phyloP scores from a whole-genome alignment of 129 eudicot genomes.

The Glebionis coronaria region DNA sequence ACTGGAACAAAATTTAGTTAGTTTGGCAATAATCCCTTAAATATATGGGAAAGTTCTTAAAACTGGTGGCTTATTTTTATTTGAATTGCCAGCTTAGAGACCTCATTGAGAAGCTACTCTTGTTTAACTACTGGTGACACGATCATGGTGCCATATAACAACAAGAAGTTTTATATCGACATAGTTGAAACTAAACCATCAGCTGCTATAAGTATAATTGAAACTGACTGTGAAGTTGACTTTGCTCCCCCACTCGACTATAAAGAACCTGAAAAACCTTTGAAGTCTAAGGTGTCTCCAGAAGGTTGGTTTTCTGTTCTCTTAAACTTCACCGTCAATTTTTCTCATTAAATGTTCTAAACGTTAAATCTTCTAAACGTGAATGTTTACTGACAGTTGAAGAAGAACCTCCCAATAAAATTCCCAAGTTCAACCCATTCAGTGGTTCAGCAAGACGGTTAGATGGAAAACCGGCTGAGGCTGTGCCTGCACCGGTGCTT shows the following conservation, averaged over 20 bases:
- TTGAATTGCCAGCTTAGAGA: conserved; percentile 59
- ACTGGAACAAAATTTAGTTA: no score
- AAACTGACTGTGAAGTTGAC: conserved; percentile 85
- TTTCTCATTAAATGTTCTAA: conserved; percentile 5
- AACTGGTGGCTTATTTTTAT: background rate
- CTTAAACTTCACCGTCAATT: background rate
- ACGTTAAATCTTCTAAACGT: background rate
- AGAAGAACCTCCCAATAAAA: conserved; percentile 53
- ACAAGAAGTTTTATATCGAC: conserved; percentile 75
- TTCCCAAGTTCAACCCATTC: conserved; percentile 51
- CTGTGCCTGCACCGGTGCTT: conserved; percentile 33
- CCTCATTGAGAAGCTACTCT: conserved; percentile 60
- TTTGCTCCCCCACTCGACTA: conserved; percentile 87
- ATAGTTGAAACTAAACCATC: conserved; percentile 76
- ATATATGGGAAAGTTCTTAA: background rate
- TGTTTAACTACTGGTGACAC: conserved; percentile 83
- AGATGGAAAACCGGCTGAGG: conserved; percentile 55
- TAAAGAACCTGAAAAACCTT: conserved; percentile 60
- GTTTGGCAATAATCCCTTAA: no score
- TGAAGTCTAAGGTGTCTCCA: conserved; percentile 29
- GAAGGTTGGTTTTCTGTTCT: conserved; percentile 37
- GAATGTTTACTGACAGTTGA: conserved; percentile 37
- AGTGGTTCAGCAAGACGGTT: conserved; percentile 66
- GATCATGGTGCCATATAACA: conserved; percentile 72
- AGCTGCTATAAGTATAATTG: conserved; percentile 62